These are phyloP conservation scores for Periglandula ipomoeae DNA, from an alignment of 2,329 filamentous ascomycete genomes.

Conservation along the genomic window DNA sequence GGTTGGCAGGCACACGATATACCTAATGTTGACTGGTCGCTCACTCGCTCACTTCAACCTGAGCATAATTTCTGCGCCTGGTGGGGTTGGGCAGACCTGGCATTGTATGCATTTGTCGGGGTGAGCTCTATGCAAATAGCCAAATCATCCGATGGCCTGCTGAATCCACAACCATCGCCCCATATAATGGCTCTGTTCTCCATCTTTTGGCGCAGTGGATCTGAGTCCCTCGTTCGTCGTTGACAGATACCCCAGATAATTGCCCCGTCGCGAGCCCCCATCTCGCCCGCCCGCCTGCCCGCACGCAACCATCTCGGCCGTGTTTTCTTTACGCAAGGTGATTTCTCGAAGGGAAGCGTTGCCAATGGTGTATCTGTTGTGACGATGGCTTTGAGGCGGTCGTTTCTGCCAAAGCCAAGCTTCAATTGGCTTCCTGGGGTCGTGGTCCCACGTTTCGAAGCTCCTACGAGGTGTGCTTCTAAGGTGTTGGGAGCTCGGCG, in stretches of 20 bases:
- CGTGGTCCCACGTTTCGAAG: slow-evolving; percentile 14
- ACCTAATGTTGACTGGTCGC: neutral
- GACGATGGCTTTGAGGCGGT: slow-evolving; percentile 22
- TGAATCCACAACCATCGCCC: neutral
- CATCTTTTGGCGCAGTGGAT: neutral
- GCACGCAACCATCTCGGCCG: neutral
- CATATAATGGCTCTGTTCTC: neutral
- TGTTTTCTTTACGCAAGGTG: neutral
- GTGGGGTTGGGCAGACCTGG: neutral
- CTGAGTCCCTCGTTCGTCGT: neutral
- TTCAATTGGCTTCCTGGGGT: slow-evolving; percentile 11
- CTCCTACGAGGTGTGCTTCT: slow-evolving; percentile 13
- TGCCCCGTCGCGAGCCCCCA: neutral
- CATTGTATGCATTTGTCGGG: neutral
- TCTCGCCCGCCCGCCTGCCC: neutral
- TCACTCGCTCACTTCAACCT: neutral
- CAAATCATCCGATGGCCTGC: neutral
- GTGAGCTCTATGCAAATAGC: neutral
- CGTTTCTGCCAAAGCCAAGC: slow-evolving; percentile 15
- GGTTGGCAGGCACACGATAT: neutral
- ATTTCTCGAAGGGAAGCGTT: neutral
- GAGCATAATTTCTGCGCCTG: slow-evolving; percentile 2
- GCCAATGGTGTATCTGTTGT: neutral
- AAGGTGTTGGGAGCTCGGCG: slow-evolving; percentile 11
- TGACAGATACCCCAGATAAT: neutral